Conservation (phyloP, 495 filamentous ascomycete species). For the Opeltia flavorubescens region DNA sequence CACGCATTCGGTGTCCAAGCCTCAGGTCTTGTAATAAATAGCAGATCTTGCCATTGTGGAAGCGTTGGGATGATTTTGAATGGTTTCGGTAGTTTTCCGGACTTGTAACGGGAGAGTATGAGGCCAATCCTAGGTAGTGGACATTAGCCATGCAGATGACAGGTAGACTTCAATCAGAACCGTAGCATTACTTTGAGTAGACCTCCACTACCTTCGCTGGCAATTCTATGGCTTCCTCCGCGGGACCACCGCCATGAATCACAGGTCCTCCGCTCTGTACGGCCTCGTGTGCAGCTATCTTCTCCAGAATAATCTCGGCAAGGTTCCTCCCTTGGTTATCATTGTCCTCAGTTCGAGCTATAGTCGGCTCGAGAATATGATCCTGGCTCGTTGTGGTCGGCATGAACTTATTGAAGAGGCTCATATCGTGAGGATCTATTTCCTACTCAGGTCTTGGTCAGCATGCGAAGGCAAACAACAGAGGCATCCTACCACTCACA, state of each 20-base stretch:
- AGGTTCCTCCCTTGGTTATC: slow-evolving; percentile 57
- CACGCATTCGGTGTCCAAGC: slow-evolving; percentile 78
- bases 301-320: slow-evolving; percentile 80
- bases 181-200: slow-evolving; percentile 58
- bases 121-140: slow-evolving; percentile 53
- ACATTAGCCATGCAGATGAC: slow-evolving; percentile 4
- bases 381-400: slow-evolving; percentile 32
- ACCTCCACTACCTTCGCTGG: slow-evolving; percentile 88
- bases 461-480: background rate
- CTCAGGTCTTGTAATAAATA: slow-evolving; percentile 66
- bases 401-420: slow-evolving; percentile 81
- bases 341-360: slow-evolving; percentile 28
- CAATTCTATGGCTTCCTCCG: slow-evolving; percentile 71
- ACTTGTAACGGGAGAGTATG: slow-evolving; percentile 84
- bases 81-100: slow-evolving; percentile 85
- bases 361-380: slow-evolving; percentile 24
- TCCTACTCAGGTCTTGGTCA: slow-evolving; percentile 34
- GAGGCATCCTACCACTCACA: slow-evolving; percentile 21
- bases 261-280: slow-evolving; percentile 31
- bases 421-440: slow-evolving; percentile 77
- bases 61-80: slow-evolving; percentile 93
- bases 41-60: slow-evolving; percentile 77
- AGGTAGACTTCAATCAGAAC: background rate
- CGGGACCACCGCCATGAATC: slow-evolving; percentile 34
- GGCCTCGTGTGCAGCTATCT: slow-evolving; percentile 86